Base-by-base conservation (phyloP, 371 early-diverging fungal genomes). In the Haplosporangium sp. region DNA sequence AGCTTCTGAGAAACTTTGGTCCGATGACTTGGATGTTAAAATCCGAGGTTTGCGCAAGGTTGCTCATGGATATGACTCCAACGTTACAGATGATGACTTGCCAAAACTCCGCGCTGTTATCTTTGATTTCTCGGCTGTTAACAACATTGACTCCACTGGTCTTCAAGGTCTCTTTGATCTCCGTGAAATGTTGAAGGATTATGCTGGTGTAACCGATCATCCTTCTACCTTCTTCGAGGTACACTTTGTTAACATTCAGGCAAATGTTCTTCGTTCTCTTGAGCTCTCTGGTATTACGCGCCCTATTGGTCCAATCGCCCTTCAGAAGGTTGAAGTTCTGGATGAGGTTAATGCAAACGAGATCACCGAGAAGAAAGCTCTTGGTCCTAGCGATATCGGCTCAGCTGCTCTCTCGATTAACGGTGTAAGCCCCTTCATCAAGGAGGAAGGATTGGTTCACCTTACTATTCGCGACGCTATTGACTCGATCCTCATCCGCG, bases 121-220 rank as follows among this genome's bases (percentile, higher is more conserved):
- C 20, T 84, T 96, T n/a, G 96, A 96, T 76, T 87, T 96, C 60
- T 86, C 92, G 0, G 90, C 90, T 11, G 95, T 95, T 13, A 92
- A 93, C 63, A 84, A 87, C 42, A 88, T 96, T 74, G 97, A 96
- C 68, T 88, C 90, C 38, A 92, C 95, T 1, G 96, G 94, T 39
- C 77, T 93, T 59, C 95, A 95, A 69, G 86, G 88, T 15, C 85
- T 95, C 0, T 74, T 90, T 10, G 93, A 93, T 39, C 67, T 92
- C 40, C 85, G 87, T n/a, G 82, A 83, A 37, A 84, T 88, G 59
- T 76, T 89, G 20, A 85, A 74, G 65, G 83, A 86, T 47, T 90
- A 87, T 65, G 85, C 90, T 7, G 88, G 81, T 40, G 66, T 65
- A 11, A 65, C 59, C 15, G 79, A 81, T 19, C 69, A 70, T 35